phyloP scores from a whole-genome alignment of 768 basidiomycete species.

The Russula sp. region DNA sequence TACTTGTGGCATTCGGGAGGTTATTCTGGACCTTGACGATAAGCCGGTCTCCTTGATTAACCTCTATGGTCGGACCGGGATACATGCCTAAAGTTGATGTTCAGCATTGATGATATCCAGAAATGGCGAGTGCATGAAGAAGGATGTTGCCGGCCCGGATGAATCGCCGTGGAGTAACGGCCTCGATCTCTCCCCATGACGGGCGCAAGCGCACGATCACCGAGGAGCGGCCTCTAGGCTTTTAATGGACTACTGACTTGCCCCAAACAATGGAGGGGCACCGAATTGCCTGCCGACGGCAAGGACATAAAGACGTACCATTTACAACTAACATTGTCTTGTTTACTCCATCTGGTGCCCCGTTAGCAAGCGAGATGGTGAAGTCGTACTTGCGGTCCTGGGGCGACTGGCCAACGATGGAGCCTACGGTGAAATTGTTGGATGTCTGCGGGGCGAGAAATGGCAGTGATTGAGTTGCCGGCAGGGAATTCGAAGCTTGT shows the following conservation, averaged over 20 bases:
- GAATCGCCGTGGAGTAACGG: not conserved
- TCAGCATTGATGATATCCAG: not conserved
- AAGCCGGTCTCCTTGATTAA: conserved; percentile 40
- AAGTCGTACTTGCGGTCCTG: conserved; percentile 46
- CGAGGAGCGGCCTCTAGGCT: not conserved
- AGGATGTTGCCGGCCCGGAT: not conserved
- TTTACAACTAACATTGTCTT: conserved; percentile 50
- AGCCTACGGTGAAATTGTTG: conserved; percentile 26
- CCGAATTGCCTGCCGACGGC: too few species aligned
- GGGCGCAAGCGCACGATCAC: not conserved
- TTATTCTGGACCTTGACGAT: conserved; percentile 40
- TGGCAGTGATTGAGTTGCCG: conserved; percentile 14
- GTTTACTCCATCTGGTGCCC: conserved; percentile 44
- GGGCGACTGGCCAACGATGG: conserved; percentile 32
- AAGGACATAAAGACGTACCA: conserved; percentile 33
- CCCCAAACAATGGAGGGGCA: not conserved
- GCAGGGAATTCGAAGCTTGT: not conserved
- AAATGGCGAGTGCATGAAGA: not conserved
- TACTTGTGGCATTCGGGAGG: conserved; percentile 37
- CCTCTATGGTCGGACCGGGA: conserved; percentile 43
- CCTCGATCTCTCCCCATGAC: not conserved
- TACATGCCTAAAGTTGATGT: conserved; percentile 32
- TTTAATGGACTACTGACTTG: too few species aligned
- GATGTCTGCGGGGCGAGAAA: conserved; percentile 7
- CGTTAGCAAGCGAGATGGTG: conserved; percentile 40